Base-by-base conservation (phyloP, 192 early-diverging fungal genomes). In the Backusella parvicylindrica region DNA sequence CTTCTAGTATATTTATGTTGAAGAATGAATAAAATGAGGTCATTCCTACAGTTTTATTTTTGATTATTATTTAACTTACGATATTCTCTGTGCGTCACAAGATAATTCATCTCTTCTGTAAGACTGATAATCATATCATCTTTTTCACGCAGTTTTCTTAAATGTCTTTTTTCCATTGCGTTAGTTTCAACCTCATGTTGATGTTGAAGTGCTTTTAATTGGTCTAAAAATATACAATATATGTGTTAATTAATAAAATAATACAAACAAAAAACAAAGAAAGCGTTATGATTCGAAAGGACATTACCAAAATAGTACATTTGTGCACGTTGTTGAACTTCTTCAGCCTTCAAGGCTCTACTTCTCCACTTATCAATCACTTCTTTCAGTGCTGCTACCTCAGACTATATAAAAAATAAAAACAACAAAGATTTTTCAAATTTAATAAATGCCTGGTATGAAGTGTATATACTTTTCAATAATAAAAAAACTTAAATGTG, bases 11-110 rank as follows among this genome's bases (percentile, higher is more conserved):
- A 33, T 65, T 65, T 35, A 32, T 33, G 12, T 65, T 65, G 6
- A 65, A 65, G 32, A 65, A 65, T 33, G 33, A 68, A 68, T 23
- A 68, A 36, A 67, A 35, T 68, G 66, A 68, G 66, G 66, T 68
- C 66, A 68, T 68, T 68, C 32, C 66, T 68, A 37, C 35, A 68
- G 18, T 38, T 38, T 68, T 38, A 36, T n/a, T n/a, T n/a, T n/a
- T n/a, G n/a, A n/a, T n/a, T n/a, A n/a, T n/a, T n/a, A n/a, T 37
- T 36, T 67, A 68, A 68, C 66, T 68, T 68, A 68, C 66, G 66
- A 68, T 68, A 36, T 68, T 68, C 23, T 60, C 53, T 68, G 38
- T 68, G n/a, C 18, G 33, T 68, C n/a, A 68, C 36, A 16, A 68
- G 36, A 26, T 68, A 68, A 68, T 68, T 33, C 11, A 68, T 68